Percentiles rank a stretch among this genome's conserved stretches.
These are phyloP conservation scores for Colletotrichum eremochloae DNA, from an alignment of 2,329 filamentous ascomycete species.

Conservation along the genomic window DNA sequence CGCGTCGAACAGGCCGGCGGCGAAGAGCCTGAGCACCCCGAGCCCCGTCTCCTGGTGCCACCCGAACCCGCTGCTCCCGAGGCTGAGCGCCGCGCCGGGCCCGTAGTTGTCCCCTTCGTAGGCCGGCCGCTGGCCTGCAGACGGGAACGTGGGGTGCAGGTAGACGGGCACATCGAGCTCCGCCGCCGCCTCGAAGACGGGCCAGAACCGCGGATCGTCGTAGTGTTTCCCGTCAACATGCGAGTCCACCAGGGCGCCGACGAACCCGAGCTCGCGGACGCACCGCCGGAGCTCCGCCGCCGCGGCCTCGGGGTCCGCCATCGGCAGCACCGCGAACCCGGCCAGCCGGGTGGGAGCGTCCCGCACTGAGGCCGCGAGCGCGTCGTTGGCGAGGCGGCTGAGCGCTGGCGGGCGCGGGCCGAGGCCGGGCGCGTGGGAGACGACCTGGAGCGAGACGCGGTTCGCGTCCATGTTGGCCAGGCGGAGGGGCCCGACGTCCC, in stretches of 20 bases:
- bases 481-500: conserved; percentile 44
- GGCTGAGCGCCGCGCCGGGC: conserved; percentile 46
- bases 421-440: conserved; percentile 39
- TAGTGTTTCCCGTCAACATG: conserved; percentile 70
- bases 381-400: conserved; percentile 47
- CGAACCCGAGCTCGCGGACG: conserved; percentile 70
- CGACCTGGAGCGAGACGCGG: conserved; percentile 44
- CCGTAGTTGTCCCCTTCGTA: conserved; percentile 48
- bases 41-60: conserved; percentile 66
- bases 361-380: conserved; percentile 40
- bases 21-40: conserved; percentile 27
- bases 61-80: conserved; percentile 60
- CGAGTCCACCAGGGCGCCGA: conserved; percentile 71
- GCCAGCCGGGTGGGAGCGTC: background rate
- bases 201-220: conserved; percentile 73
- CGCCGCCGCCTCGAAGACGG: conserved; percentile 66
- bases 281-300: conserved; percentile 64
- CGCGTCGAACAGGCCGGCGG: conserved; percentile 26
- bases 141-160: conserved; percentile 66
- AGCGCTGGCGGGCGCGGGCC: conserved; percentile 39
- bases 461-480: conserved; percentile 46
- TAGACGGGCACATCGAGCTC: conserved; percentile 75
- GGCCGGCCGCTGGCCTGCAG: conserved; percentile 46
- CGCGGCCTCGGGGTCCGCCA: conserved; percentile 66
- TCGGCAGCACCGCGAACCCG: conserved; percentile 47